Base-by-base conservation (phyloP, 768 basidiomycete species). In the Hydnomerulius pinastri region DNA sequence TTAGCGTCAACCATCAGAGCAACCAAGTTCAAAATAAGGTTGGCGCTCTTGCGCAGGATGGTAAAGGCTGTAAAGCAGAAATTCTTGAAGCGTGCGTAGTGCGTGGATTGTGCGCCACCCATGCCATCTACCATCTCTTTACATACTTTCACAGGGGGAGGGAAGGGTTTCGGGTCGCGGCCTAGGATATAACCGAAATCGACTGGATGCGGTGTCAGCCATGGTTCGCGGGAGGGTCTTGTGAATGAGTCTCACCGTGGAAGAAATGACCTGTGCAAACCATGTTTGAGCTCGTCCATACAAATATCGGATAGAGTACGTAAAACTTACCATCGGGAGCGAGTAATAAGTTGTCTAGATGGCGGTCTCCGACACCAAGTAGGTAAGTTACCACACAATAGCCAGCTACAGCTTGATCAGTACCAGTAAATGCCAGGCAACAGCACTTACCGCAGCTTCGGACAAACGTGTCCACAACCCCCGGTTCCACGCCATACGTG, bases 41-140 rank as follows among this genome's bases (percentile, higher is more conserved):
- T 98, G 35, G 96, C 92, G 64, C 90, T 94, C 77, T 98, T 98
- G 58, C 96, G 85, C 48, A 98, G 80, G 62, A 92, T 93, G 46
- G 89, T 90, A 72, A 98, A 98, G 1, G 93, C 97, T n/a, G 96
- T 98, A 70, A 95, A 96, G 67, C 92, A 97, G 57, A 94, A 88
- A 59, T 84, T 88, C 70, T 98, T 94, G 83, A 99, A 99, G 25
- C 95, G 87, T 21, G 86, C 82, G 68, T 98, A 98, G 66, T 98
- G 96, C n/a, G 88, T 81, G 6, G 94, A 96, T 61, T 90, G 83
- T 1, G 91, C 86, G 10, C 97, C 96, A n/a, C 97, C 97, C 94
- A 99, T 96, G 10, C 91, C 96, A 65, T 99, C 97, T 0, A 98
- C 92, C 97, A 98, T 99, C 66, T 98, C 97, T 63, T 96, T 95